Evolutionary conservation across 768 basidiomycete genomes (phyloP).

Genomic region (Leccinum incarnatum): DNA sequence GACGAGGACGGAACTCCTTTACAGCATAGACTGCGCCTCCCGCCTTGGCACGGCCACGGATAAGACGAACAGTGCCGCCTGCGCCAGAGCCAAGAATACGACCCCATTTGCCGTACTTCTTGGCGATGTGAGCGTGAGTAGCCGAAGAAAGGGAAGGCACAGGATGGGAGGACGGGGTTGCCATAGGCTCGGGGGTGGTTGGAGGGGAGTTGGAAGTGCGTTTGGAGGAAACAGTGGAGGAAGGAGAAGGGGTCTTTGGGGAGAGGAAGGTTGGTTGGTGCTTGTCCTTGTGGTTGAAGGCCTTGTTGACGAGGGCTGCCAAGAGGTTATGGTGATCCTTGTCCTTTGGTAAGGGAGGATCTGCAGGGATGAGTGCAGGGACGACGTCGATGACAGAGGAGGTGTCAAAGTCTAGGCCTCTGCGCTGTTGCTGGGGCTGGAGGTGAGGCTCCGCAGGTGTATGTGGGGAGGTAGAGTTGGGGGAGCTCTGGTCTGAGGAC

Average conservation of each 20-base stretch:
- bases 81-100: constrained; percentile 93
- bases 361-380: constrained; percentile 22
- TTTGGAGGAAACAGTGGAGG: constrained; percentile 25
- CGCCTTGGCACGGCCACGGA: constrained; percentile 80
- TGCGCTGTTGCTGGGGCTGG: constrained; percentile 34
- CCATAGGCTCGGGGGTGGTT: constrained; percentile 20
- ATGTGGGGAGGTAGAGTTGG: constrained; percentile 23
- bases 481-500: constrained; percentile 28
- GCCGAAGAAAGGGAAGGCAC: constrained; percentile 71
- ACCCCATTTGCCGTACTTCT: constrained; percentile 99
- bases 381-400: constrained; percentile 31
- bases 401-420: constrained; percentile 37
- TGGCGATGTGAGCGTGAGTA: constrained; percentile 88
- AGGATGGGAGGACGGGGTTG: constrained; percentile 31
- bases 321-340: constrained; percentile 30
- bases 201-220: constrained; percentile 30
- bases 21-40: constrained; percentile 90
- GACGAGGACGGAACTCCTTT: constrained; percentile 94
- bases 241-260: constrained; percentile 35
- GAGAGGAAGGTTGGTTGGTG: constrained; percentile 6
- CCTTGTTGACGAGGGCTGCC: constrained; percentile 34
- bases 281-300: constrained; percentile 30
- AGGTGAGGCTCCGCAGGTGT: constrained; percentile 33
- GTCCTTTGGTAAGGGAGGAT: constrained; percentile 21
- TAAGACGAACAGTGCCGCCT: constrained; percentile 96